Percentiles rank a stretch among this genome's conserved stretches.
These are phyloP conservation scores for Castanea crenata DNA, from an alignment of 306 rosid genomes.

Conservation along the genomic window DNA sequence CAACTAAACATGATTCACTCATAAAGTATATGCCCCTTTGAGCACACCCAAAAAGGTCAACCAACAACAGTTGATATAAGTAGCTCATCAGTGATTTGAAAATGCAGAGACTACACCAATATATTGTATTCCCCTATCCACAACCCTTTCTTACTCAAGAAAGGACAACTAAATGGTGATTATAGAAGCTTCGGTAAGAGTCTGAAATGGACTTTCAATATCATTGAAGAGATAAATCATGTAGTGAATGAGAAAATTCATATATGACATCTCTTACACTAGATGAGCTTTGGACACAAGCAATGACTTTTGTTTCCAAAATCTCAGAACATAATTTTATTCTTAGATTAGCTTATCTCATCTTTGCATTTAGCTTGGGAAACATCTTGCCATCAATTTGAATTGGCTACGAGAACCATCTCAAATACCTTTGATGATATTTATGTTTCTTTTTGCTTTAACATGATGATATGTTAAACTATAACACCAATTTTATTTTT, in stretches of 20 bases:
- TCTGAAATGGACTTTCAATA: background rate
- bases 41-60: slow-evolving; percentile 8
- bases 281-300: background rate
- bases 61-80: slow-evolving; percentile 1
- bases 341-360: background rate
- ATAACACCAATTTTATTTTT: background rate
- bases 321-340: background rate
- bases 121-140: background rate
- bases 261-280: background rate
- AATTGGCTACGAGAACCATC: background rate
- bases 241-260: background rate
- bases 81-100: background rate
- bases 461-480: background rate
- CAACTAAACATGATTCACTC: background rate
- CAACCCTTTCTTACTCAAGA: no score
- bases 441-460: background rate
- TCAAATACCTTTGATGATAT: background rate
- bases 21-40: background rate
- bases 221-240: background rate
- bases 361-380: background rate
- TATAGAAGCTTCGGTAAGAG: background rate
- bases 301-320: background rate
- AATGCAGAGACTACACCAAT: background rate
- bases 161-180: background rate
- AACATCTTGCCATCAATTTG: background rate